Base-by-base conservation (phyloP, 495 filamentous ascomycete genomes). In the Talaromyces liani region DNA sequence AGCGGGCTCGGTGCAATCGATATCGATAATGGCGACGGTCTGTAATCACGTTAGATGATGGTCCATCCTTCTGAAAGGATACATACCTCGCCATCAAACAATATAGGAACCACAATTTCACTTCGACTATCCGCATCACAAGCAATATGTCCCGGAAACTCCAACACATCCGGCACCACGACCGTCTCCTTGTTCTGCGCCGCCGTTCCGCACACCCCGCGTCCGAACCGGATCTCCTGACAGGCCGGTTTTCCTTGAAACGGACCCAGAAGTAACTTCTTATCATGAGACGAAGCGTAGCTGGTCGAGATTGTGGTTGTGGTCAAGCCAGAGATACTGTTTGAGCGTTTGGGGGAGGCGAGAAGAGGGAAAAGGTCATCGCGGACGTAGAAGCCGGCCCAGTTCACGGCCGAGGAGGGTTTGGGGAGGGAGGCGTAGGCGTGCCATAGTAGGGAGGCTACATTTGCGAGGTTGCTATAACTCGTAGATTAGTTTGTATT, bases 181-280 rank as follows among this genome's bases (percentile, higher is more conserved):
- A 93, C 83, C 3, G 87, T 93, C 59, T 77, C 74, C 53, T 78
- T 73, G 8, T 77, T 85, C 25, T 76, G 69, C 0, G 91, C 92
- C 2, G 91, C 93, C 0, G 88, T 78, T 0, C 93, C 93, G 71
- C 93, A 97, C 4, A 97, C 93, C 8, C 93, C 93, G 25, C 83
- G 82, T 0, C 88, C 87, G 65, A 94, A 89, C 5, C 79, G 74
- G 67, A 96, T 96, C 63, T 85, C 87, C 75, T 96, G 92, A 71
- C 91, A 97, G 2, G 93, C 91, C 7, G 92, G 88, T 65, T 92
- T 88, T 51, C 93, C 93, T 57, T 93, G 87, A 78, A 96, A 96
- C 4, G 92, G 93, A 0, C 90, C 92, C 1, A 96, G 84, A 64
- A 95, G 87, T 53, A 96, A 82, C 71, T 76, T 62, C 61, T 71